Conservation (phyloP, 2,329 filamentous ascomycete genomes). For the Pseudogymnoascus sp. region DNA sequence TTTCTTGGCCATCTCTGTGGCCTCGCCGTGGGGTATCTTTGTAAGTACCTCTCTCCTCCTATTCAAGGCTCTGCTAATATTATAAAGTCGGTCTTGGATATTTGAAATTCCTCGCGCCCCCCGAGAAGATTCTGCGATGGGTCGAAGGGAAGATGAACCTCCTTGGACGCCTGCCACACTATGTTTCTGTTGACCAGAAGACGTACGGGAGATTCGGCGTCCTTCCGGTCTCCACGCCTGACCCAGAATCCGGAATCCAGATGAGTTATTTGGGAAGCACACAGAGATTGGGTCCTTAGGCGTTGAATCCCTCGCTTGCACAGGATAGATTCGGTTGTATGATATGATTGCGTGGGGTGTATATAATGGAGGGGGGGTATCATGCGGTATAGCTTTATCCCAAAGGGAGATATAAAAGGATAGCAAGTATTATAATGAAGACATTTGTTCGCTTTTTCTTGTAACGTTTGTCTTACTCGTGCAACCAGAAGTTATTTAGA, state of each 20-base stretch:
- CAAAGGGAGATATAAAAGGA: background rate
- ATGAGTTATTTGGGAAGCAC: conserved; percentile 57
- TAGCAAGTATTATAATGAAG: background rate
- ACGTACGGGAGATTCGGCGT: conserved; percentile 90
- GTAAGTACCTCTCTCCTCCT: conserved; percentile 42
- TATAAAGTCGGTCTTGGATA: conserved; percentile 71
- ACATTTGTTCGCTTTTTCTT: background rate
- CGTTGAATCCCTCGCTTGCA: background rate
- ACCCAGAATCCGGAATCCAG: conserved; percentile 34
- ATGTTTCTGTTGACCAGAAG: conserved; percentile 92
- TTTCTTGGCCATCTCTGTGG: conserved; percentile 82
- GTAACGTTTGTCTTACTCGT: background rate
- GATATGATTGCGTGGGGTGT: background rate
- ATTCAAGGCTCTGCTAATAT: conserved; percentile 17
- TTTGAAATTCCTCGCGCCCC: conserved; percentile 81
- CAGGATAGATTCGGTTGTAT: background rate
- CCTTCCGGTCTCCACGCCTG: conserved; percentile 48
- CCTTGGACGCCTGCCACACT: conserved; percentile 76
- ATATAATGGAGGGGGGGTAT: background rate
- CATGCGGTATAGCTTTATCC: background rate
- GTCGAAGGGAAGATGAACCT: conserved; percentile 84
- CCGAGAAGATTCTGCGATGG: conserved; percentile 80
- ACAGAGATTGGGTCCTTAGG: conserved; percentile 63
- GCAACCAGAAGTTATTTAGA: too few relatives aligned
- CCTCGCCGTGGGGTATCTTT: conserved; percentile 76